These are phyloP conservation scores for Solanum hybrid DNA, from an alignment of 305 asterid species.

Conservation along the genomic window DNA sequence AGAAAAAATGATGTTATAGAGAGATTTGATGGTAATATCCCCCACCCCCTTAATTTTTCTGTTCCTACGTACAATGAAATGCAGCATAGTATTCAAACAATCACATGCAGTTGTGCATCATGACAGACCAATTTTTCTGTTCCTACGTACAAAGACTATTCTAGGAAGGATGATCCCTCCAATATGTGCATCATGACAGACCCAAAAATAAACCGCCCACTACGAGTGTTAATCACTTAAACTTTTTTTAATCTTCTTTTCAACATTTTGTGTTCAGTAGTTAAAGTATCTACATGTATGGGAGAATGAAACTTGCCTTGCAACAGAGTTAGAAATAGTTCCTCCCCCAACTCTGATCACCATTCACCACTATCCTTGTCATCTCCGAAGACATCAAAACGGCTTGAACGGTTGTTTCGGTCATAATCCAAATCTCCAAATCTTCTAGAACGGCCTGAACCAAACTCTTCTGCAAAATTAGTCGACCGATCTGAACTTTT, in stretches of 20 bases:
- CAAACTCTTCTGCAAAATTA: conserved; percentile 36
- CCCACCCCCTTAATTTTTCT: background rate
- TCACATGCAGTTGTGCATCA: too few species aligned
- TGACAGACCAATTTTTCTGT: too few species aligned
- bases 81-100: background rate
- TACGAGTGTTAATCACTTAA: background rate
- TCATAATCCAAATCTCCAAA: conserved; percentile 29
- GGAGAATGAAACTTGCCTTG: conserved; percentile 17
- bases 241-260: background rate
- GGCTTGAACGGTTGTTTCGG: conserved; percentile 19
- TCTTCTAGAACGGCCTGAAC: conserved; percentile 34
- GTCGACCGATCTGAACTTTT: conserved; percentile 32
- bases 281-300: background rate
- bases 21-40: background rate
- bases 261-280: background rate
- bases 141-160: background rate
- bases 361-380: conserved; percentile 18
- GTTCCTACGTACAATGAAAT: background rate
- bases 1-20: background rate
- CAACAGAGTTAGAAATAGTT: conserved; percentile 15
- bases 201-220: conserved; percentile 12
- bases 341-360: conserved; percentile 20
- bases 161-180: background rate
- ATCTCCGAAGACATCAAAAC: conserved; percentile 31
- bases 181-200: conserved; percentile 11